phyloP scores from a whole-genome alignment of 345 rosid genomes.

The Fremontodendron californicum region DNA sequence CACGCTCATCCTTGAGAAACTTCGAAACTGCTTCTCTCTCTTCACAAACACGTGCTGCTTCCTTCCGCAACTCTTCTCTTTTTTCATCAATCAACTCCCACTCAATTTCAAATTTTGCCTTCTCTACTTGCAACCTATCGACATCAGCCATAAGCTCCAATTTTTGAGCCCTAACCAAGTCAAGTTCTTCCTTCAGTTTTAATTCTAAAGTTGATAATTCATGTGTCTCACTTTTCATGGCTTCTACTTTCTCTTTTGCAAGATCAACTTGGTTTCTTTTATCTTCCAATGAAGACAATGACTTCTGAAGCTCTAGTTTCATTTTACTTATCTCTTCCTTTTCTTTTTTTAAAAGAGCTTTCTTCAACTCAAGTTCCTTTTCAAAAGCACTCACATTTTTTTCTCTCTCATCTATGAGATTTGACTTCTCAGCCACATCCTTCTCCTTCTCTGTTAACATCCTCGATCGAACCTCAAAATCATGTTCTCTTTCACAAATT shows the following conservation, averaged over 20 bases:
- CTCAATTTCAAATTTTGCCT: constrained; percentile 79
- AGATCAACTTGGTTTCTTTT: constrained; percentile 55
- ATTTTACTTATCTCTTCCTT: constrained; percentile 50
- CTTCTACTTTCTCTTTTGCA: constrained; percentile 65
- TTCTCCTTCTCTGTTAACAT: constrained; percentile 64
- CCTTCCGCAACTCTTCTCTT: constrained; percentile 65
- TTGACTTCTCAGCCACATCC: constrained; percentile 52
- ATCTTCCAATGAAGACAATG: constrained; percentile 63
- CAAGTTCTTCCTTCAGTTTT: constrained; percentile 95
- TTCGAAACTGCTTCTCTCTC: constrained; percentile 61
- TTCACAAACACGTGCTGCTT: constrained; percentile 49
- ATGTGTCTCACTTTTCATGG: constrained; percentile 68
- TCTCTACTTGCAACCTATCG: constrained; percentile 69
- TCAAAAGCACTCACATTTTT: constrained; percentile 41
- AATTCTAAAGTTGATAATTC: constrained; percentile 70
- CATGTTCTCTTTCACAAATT: constrained; percentile 72
- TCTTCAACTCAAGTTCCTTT: constrained; percentile 46
- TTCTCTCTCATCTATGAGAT: constrained; percentile 58
- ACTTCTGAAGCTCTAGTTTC: constrained; percentile 62
- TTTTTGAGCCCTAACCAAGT: constrained; percentile 70
- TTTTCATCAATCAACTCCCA: constrained; percentile 97
- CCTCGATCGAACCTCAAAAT: constrained; percentile 58
- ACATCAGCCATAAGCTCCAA: constrained; percentile 73
- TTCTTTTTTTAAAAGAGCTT: constrained; percentile 47
- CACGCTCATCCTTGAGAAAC: constrained; percentile 79